A percentile compares a stretch with the other conserved stretches of the same genome.
phyloP scores from a whole-genome alignment of 2,329 filamentous ascomycete species.

The Ophiostoma pallidulum region DNA sequence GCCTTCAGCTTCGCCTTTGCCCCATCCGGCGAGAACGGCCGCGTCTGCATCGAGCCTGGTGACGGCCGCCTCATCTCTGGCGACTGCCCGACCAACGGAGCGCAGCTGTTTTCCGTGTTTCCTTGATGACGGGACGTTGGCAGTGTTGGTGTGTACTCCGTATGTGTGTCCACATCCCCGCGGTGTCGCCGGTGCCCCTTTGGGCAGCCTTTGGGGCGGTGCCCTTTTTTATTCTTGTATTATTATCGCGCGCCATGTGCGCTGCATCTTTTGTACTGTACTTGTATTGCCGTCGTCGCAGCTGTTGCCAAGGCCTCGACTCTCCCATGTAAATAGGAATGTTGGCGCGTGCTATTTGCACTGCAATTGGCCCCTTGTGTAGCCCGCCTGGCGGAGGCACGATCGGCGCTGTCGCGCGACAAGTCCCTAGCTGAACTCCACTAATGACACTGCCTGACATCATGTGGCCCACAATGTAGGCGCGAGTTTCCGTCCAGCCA shows the following conservation, averaged over 20 bases:
- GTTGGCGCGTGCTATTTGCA: too few relatives aligned
- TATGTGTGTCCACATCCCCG: too few relatives aligned
- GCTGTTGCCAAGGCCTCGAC: too few relatives aligned
- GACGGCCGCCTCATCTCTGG: conserved; percentile 22
- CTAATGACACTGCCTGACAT: too few relatives aligned
- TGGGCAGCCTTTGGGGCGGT: background rate
- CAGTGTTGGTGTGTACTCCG: background rate
- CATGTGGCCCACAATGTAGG: too few relatives aligned
- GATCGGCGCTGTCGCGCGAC: too few relatives aligned
- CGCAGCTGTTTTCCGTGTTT: conserved; percentile 24
- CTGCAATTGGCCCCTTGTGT: too few relatives aligned
- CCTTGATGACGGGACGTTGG: conserved; percentile 7
- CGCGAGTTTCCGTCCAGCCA: too few relatives aligned
- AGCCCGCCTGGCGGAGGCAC: too few relatives aligned
- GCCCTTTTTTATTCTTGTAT: background rate
- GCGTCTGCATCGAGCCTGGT: conserved; percentile 34
- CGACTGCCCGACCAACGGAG: conserved; percentile 23
- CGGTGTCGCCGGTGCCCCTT: background rate
- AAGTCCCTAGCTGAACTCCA: too few relatives aligned
- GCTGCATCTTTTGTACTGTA: background rate
- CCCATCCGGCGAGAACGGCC: conserved; percentile 33
- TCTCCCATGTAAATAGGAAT: too few relatives aligned
- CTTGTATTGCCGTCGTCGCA: background rate
- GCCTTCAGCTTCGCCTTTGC: conserved; percentile 34
- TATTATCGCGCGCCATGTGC: background rate